Evolutionary conservation across 202 grass and related monocot genomes (phyloP).

Genomic region (Bolboschoenoplectus hybrid): DNA sequence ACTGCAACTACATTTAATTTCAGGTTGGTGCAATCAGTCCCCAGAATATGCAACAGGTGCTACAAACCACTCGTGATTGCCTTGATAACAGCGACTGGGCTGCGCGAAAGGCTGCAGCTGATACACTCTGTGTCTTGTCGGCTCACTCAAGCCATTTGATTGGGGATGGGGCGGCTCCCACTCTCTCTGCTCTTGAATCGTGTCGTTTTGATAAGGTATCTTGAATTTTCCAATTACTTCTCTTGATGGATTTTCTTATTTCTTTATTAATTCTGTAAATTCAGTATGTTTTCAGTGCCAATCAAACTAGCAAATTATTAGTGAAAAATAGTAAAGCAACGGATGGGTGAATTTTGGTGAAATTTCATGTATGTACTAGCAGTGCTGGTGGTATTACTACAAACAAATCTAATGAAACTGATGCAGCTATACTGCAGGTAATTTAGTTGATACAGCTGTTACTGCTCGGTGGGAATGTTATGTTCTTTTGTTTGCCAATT

Average conservation of each 20-base stretch:
- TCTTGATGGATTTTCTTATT: not conserved
- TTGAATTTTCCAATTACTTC: conserved; percentile 26
- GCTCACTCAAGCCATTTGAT: conserved; percentile 74
- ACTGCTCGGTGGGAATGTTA: not conserved
- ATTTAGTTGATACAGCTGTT: conserved; percentile 19
- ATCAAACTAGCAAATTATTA: not conserved
- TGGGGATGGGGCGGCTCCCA: conserved; percentile 68
- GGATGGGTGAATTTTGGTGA: not conserved
- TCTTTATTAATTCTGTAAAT: not conserved
- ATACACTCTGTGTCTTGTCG: conserved; percentile 80
- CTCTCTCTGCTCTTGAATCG: conserved; percentile 74
- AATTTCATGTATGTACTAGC: not conserved
- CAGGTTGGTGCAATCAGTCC: conserved; percentile 93
- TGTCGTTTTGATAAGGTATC: conserved; percentile 99
- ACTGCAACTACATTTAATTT: conserved; percentile 39
- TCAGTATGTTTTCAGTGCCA: not conserved
- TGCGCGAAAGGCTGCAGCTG: conserved; percentile 90
- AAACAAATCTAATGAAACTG: not conserved
- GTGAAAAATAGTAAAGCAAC: not conserved
- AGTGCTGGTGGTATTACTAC: not conserved
- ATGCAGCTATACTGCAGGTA: not conserved
- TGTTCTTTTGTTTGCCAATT: conserved; percentile 3
- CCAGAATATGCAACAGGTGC: conserved; percentile 82
- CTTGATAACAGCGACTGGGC: conserved; percentile 96
- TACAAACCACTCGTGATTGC: conserved; percentile 84